phyloP scores from a whole-genome alignment of 2,329 filamentous ascomycete species.

The Elsinoe batatas region DNA sequence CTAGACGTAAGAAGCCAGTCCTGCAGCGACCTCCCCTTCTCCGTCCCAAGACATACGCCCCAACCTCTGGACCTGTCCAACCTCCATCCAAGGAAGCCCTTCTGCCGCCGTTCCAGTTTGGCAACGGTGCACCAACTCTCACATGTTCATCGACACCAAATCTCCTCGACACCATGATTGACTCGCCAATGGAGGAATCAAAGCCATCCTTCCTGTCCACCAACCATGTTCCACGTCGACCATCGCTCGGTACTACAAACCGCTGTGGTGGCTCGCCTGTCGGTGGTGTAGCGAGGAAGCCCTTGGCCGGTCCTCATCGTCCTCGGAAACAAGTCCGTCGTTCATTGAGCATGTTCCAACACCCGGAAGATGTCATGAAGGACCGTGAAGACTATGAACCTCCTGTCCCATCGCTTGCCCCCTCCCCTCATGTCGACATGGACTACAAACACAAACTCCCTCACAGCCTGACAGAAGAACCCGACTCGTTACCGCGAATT shows the following conservation, averaged over 20 bases:
- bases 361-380: constrained; percentile 78
- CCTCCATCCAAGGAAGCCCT: constrained; percentile 50
- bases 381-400: constrained; percentile 49
- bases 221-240: constrained; percentile 53
- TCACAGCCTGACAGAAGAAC: constrained; percentile 70
- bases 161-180: constrained; percentile 69
- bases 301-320: constrained; percentile 49
- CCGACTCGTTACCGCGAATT: constrained; percentile 82
- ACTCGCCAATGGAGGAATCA: constrained; percentile 47
- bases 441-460: constrained; percentile 71
- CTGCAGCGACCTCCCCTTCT: constrained; percentile 62
- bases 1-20: constrained; percentile 23
- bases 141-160: constrained; percentile 51
- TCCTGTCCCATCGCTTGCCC: constrained; percentile 41
- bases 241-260: constrained; percentile 51
- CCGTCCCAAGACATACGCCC: constrained; percentile 64
- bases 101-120: constrained; percentile 67
- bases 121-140: constrained; percentile 34
- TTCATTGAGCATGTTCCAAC: constrained; percentile 96
- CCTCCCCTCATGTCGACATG: constrained; percentile 52
- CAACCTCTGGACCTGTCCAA: constrained; percentile 53
- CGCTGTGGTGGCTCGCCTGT: constrained; percentile 68
- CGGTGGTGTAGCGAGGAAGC: constrained; percentile 59
- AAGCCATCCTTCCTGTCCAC: constrained; percentile 35
- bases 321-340: constrained; percentile 83